Evolutionary conservation across 176 grass and related monocot genomes (phyloP), one percentile per base, ranked within the genome.

Genomic region (Oryza punctata): DNA sequence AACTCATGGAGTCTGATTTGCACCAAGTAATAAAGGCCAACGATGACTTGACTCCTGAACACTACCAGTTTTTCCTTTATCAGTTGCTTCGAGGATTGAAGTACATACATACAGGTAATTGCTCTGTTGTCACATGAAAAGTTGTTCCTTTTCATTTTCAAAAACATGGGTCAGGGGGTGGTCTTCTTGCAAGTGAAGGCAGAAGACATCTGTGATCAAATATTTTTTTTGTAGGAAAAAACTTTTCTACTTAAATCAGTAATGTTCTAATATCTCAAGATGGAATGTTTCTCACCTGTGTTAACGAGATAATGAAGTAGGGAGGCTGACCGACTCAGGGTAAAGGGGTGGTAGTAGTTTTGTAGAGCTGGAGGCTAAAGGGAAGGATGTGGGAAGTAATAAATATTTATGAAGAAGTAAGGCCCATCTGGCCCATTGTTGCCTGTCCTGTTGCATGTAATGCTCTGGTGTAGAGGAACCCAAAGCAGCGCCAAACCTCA

Each of bases 21-120:
- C 92, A 94, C 25, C 92, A 94, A 84, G 92, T 94, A 73, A 94
- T 94, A 72, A 94, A 94, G 74, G 92, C 89, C 35, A 94, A 94
- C 35, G 89, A 94, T 32, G 92, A 94, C 75, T 78, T 94, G 8
- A 94, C 92, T 25, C 90, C 84, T 60, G 92, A 94, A 43, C 89
- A 94, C 50, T 94, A 94, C 84, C 92, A 94, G 43, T 91, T 94
- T 80, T 94, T 94, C 82, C 85, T 94, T 1, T 94, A 94, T 82
- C 92, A 94, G 65, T 74, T 94, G 27, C 87, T 94, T 69, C 92
- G 92, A 23, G 92, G 89, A 63, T 80, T 94, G 77, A 94, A 94
- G 72, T 94, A 94, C 81, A 91, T 94, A 78, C 92, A 94, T 87
- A 89, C 87, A 89, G 90, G 90, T 92, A 54, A 76, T 18, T 75